A percentile compares a stretch with the other conserved stretches of the same genome.
These are phyloP conservation scores for Trichothecium sympodiale DNA, from an alignment of 2,329 filamentous ascomycete genomes.

Conservation along the genomic window DNA sequence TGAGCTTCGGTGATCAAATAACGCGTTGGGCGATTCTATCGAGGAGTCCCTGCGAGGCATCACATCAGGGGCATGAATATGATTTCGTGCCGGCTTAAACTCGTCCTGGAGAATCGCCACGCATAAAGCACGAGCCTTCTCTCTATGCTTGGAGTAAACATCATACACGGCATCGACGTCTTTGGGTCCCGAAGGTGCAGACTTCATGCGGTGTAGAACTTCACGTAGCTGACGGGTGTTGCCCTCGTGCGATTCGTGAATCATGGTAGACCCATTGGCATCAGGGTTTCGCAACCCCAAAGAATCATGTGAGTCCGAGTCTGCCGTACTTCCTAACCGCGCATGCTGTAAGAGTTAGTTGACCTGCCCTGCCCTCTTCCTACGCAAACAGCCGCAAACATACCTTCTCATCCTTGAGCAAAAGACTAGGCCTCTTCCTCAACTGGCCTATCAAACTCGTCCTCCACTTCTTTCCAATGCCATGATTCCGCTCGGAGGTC, in stretches of 20 bases:
- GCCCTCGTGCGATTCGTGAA: conserved; percentile 18
- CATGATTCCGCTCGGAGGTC: not conserved
- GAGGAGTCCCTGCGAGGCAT: conserved; percentile 16
- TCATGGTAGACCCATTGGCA: conserved; percentile 9
- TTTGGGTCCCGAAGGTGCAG: conserved; percentile 18
- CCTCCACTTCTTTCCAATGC: conserved; percentile 3
- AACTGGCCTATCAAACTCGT: not conserved
- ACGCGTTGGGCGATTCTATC: conserved; percentile 17
- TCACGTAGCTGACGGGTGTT: conserved; percentile 23
- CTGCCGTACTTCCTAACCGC: conserved; percentile 2
- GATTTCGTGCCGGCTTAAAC: conserved; percentile 14
- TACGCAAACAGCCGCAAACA: not conserved
- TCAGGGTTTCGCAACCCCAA: conserved; percentile 14
- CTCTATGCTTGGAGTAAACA: conserved; percentile 29
- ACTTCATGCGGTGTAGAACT: conserved; percentile 23
- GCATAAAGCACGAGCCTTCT: conserved; percentile 28
- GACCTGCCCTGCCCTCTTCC: no score
- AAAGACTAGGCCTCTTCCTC: conserved; percentile 1
- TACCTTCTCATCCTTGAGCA: conserved; percentile 1
- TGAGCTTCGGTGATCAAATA: conserved; percentile 23
- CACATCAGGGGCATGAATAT: conserved; percentile 9
- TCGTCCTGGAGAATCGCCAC: conserved; percentile 28
- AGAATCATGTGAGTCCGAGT: conserved; percentile 16
- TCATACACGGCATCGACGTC: conserved; percentile 33
- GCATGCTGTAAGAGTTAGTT: no score